Evolutionary conservation across 2,329 filamentous ascomycete genomes (phyloP), one percentile per base, ranked within the genome.

Genomic region (Ceratocystis harringtonii): DNA sequence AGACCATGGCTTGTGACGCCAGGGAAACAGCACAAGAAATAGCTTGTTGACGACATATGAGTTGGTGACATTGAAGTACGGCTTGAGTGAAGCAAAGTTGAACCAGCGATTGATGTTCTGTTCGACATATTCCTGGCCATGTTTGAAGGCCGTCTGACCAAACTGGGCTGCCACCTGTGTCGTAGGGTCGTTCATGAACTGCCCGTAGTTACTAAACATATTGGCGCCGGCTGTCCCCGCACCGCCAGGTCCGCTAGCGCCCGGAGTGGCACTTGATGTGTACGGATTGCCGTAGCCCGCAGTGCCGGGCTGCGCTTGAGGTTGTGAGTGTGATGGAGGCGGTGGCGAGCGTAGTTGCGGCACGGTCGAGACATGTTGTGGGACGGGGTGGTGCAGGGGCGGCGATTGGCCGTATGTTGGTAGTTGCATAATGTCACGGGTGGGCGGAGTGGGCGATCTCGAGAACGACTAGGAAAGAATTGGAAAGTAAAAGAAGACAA

Each of bases 1-100:
- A 68, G 90, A 95, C 94, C 94, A 99, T 5, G 92, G 92, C 78
- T 92, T 92, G 76, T 99, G 95, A 71, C 92, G 84, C 92, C 94
- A 99, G 64, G 94, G 94, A 76, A 97, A 96, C 68, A 99, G 85
- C 67, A 99, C 92, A 67, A 99, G 84, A 73, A 88, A 85, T 67
- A 99, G 82, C 77, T 99, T 99, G 77, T 87, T 90, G 73, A 95
- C 81, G 73, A 99, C 94, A 76, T 99, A 99, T 67, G 84, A 89
- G 80, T 99, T 99, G 70, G 92, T 95, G 69, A 99, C 94, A 77
- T 97, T 96, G 80, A 99, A 99, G 81, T 97, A 99, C 78, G 96
- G 94, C 77, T 99, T 99, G 57, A 99, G 82, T 19, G 90, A 90
- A 15, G 88, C 87, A 71, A 97, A 88, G 72, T 92, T 96, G 76